These are phyloP conservation scores for Gossypium lobatum DNA, from an alignment of 441 rosid genomes.

Conservation along the genomic window DNA sequence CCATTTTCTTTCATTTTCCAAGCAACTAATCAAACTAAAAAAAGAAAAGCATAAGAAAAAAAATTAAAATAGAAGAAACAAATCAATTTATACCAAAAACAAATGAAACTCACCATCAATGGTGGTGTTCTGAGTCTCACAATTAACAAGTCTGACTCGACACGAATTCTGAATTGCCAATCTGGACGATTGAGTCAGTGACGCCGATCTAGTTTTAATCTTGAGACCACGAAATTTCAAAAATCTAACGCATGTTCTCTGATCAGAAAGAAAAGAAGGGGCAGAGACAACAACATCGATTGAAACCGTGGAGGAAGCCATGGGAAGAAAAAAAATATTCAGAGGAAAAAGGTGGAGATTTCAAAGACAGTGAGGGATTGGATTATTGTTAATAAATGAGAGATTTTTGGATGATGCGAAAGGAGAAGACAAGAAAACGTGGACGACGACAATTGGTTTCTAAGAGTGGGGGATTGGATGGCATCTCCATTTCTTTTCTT, in stretches of 20 bases:
- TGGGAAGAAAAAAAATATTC: slow-evolving; percentile 16
- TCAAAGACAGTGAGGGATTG: not conserved
- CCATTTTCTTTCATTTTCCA: not conserved
- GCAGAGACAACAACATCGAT: slow-evolving; percentile 15
- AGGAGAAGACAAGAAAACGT: not conserved
- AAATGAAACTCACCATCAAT: slow-evolving; percentile 41
- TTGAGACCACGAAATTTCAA: slow-evolving; percentile 44
- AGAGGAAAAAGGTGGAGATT: not conserved
- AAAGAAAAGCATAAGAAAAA: not conserved
- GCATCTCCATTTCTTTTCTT: too few species aligned
- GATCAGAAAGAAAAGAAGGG: slow-evolving; percentile 26
- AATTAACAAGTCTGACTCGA: slow-evolving; percentile 29
- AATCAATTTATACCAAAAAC: not conserved
- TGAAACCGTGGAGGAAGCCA: slow-evolving; percentile 49
- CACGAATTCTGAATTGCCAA: slow-evolving; percentile 15
- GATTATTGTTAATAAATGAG: not conserved
- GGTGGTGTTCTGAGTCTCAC: slow-evolving; percentile 73
- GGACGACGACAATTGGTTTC: not conserved
- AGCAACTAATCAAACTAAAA: not conserved
- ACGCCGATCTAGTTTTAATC: slow-evolving; percentile 17
- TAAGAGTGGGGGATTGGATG: not conserved
- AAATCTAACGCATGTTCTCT: slow-evolving; percentile 23
- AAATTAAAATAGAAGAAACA: not conserved
- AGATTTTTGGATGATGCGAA: not conserved
- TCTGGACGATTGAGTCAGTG: slow-evolving; percentile 23